Conservation (phyloP, 2,329 filamentous ascomycete genomes). For the Leptographium lundbergii region DNA sequence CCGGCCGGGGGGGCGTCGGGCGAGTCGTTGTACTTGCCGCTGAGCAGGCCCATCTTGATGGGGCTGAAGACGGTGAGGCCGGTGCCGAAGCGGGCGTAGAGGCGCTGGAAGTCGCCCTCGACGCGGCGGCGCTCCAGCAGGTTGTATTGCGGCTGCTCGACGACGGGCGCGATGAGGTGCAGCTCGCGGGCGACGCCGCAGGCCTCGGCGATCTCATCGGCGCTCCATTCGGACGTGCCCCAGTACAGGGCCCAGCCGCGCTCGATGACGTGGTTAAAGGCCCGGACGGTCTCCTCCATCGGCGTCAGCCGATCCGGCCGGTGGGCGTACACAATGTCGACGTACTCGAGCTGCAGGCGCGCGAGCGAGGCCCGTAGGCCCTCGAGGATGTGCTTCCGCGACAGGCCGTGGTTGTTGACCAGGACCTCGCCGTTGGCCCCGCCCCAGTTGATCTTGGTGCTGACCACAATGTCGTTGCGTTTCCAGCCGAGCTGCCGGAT, state of each 20-base stretch:
- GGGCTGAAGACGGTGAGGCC: constrained; percentile 40
- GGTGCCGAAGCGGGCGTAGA: constrained; percentile 42
- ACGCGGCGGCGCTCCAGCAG: constrained; percentile 35
- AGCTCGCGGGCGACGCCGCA: constrained; percentile 48
- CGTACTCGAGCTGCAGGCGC: constrained; percentile 51
- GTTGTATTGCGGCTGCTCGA: constrained; percentile 60
- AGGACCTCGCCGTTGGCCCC: constrained; percentile 43
- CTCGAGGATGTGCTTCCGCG: constrained; percentile 41
- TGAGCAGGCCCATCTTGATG: constrained; percentile 40
- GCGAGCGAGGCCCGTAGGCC: constrained; percentile 43
- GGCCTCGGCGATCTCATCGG: constrained; percentile 53
- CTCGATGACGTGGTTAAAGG: constrained; percentile 36
- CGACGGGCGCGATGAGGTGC: constrained; percentile 47
- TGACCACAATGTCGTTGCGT: constrained; percentile 40
- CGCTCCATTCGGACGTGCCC: constrained; percentile 59
- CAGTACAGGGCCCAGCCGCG: constrained; percentile 60
- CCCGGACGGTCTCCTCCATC: constrained; percentile 50
- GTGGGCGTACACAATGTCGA: constrained; percentile 52
- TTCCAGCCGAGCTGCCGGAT: constrained; percentile 41
- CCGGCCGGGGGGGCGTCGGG: constrained; percentile 18
- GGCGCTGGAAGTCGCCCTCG: constrained; percentile 35
- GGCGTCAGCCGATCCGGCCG: constrained; percentile 45
- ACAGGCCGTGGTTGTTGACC: constrained; percentile 36
- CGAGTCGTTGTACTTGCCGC: constrained; percentile 51
- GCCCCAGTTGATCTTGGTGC: constrained; percentile 55